These are phyloP conservation scores for Cordyceps tenuipes DNA, from an alignment of 2,329 filamentous ascomycete genomes.

Conservation along the genomic window DNA sequence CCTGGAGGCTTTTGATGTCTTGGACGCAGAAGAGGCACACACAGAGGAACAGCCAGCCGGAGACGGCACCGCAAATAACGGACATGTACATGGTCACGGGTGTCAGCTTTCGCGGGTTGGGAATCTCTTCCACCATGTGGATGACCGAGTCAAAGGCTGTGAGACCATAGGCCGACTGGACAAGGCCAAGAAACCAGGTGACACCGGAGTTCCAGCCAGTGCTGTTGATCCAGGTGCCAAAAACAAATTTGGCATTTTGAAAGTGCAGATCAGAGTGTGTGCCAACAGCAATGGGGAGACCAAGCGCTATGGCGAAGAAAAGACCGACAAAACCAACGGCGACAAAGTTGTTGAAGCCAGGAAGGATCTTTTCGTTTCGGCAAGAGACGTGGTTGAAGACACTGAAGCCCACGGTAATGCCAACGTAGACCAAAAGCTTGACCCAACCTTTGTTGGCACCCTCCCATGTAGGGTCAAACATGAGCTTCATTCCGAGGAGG, in stretches of 20 bases:
- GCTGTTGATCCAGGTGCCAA: slow-evolving; percentile 37
- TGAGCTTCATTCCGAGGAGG: slow-evolving; percentile 45
- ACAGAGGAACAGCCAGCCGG: slow-evolving; percentile 44
- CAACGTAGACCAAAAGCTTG: slow-evolving; percentile 46
- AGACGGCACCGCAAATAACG: slow-evolving; percentile 38
- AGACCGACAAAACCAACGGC: slow-evolving; percentile 43
- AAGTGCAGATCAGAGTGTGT: slow-evolving; percentile 34
- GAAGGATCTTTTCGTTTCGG: slow-evolving; percentile 29
- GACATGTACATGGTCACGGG: slow-evolving; percentile 45
- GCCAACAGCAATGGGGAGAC: slow-evolving; percentile 44
- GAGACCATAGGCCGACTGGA: slow-evolving; percentile 48
- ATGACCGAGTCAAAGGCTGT: slow-evolving; percentile 52
- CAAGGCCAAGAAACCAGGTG: slow-evolving; percentile 49
- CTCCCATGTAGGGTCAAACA: slow-evolving; percentile 41
- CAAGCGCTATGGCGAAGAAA: slow-evolving; percentile 43
- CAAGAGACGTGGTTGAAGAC: slow-evolving; percentile 43
- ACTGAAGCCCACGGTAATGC: slow-evolving; percentile 38
- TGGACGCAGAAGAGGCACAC: slow-evolving; percentile 44
- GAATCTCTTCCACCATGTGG: slow-evolving; percentile 51
- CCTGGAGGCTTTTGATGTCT: slow-evolving; percentile 32
- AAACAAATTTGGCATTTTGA: slow-evolving; percentile 43
- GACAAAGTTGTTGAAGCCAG: slow-evolving; percentile 49
- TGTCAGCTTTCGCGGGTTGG: slow-evolving; percentile 40
- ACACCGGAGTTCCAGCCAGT: slow-evolving; percentile 47
- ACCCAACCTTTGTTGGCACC: slow-evolving; percentile 41